phyloP scores from a whole-genome alignment of 805 yeast genomes.

The Spathaspora gorwiae region DNA sequence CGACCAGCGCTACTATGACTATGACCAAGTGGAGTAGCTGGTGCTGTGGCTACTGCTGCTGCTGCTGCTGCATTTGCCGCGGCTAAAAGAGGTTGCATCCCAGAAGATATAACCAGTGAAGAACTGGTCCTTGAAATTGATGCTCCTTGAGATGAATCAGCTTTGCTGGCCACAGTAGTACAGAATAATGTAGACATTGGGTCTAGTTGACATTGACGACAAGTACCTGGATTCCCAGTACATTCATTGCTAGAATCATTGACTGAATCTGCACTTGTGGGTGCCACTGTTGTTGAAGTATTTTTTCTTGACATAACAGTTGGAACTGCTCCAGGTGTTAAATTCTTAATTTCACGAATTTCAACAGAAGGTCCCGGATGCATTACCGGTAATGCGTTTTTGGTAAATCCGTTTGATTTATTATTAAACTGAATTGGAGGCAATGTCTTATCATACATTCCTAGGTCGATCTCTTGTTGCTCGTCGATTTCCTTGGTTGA shows the following conservation, averaged over 20 bases:
- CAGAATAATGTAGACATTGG: slow-evolving; percentile 88
- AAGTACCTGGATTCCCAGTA: slow-evolving; percentile 86
- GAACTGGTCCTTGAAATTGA: slow-evolving; percentile 8
- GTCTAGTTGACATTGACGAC: slow-evolving; percentile 76
- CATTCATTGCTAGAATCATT: slow-evolving; percentile 34
- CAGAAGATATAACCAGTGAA: background rate
- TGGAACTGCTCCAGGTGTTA: slow-evolving; percentile 36
- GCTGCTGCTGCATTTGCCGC: slow-evolving; percentile 14
- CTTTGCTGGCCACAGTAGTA: slow-evolving; percentile 68
- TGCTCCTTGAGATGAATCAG: background rate
- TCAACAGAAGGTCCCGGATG: slow-evolving; percentile 64
- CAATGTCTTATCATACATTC: slow-evolving; percentile 20
- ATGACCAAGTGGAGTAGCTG: slow-evolving; percentile 13
- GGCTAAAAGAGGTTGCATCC: slow-evolving; percentile 6
- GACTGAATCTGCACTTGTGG: slow-evolving; percentile 5
- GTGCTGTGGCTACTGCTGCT: slow-evolving; percentile 8
- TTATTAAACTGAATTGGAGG: slow-evolving; percentile 36
- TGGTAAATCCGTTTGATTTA: slow-evolving; percentile 22
- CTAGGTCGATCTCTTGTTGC: slow-evolving; percentile 30
- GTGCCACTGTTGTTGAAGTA: slow-evolving; percentile 1
- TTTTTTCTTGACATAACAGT: slow-evolving; percentile 10
- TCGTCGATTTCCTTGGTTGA: slow-evolving; percentile 10
- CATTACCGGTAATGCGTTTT: slow-evolving; percentile 48
- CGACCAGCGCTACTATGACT: background rate
- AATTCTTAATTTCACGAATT: slow-evolving; percentile 40